Conservation (phyloP, 2,329 filamentous ascomycete genomes). For the Fusarium torreyae region DNA sequence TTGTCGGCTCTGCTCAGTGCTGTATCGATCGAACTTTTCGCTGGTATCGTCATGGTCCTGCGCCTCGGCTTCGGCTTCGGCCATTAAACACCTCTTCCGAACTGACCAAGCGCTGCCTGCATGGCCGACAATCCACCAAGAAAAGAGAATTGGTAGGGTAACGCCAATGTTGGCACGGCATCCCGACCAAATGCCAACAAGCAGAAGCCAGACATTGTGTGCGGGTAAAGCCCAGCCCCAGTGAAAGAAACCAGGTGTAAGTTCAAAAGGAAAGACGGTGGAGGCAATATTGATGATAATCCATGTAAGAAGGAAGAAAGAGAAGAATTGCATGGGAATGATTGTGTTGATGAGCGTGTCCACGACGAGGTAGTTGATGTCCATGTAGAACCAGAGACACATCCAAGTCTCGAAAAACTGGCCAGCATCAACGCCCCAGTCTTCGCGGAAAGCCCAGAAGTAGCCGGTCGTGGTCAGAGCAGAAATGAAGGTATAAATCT, state of each 20-base stretch:
- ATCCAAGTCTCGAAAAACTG: conserved; percentile 50
- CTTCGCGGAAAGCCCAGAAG: conserved; percentile 61
- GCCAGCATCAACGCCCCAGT: conserved; percentile 55
- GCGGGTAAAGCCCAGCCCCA: conserved; percentile 29
- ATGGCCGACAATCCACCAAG: conserved; percentile 31
- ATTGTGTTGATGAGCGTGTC: conserved; percentile 50
- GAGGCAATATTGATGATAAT: conserved; percentile 42
- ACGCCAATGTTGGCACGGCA: conserved; percentile 11
- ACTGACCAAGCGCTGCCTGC: conserved; percentile 29
- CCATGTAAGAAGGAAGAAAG: conserved; percentile 60
- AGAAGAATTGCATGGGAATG: conserved; percentile 55
- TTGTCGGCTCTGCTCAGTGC: not conserved
- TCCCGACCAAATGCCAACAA: conserved; percentile 31
- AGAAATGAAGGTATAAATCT: not conserved
- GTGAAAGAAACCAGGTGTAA: conserved; percentile 31
- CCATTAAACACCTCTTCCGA: conserved; percentile 30
- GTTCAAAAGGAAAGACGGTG: conserved; percentile 31
- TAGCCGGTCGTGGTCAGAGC: conserved; percentile 56
- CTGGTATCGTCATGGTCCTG: not conserved
- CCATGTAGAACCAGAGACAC: conserved; percentile 57
- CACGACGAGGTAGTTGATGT: conserved; percentile 59
- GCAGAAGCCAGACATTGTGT: conserved; percentile 25
- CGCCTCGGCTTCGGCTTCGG: conserved; percentile 5
- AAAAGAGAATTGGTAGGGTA: conserved; percentile 26
- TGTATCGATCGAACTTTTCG: not conserved